Base-by-base conservation (phyloP, 805 yeast species). In the Candida fluviatilis region DNA sequence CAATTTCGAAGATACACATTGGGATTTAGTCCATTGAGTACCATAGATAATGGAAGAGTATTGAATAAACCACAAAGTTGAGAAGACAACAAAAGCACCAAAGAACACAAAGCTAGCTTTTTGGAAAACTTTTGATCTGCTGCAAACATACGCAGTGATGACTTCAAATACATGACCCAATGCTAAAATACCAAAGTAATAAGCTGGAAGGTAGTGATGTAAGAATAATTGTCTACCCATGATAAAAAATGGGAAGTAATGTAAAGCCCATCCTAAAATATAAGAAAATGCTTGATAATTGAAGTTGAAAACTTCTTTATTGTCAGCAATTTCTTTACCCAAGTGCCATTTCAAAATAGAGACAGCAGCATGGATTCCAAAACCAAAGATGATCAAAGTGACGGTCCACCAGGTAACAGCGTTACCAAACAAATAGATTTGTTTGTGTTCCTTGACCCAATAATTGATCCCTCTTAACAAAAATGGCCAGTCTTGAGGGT, bases 141-240 rank as follows among this genome's bases (percentile, higher is more conserved):
- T 50, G 43, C 69, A 60, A 24, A 69, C 51, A 49, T 71, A 75
- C 18, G 58, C 46, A 31, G 57, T 72, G 24, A 75, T 46, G 38
- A 78, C 60, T 46, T 82, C 85, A 34, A 80, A 62, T 38, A 73
- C 66, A 45, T 84, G 90, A n/a, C 84, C 85, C 36, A 87, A 66
- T 2, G 83, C 86, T 46, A 87, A 69, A 38, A 86, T 70, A 34
- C 88, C 93, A 62, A 93, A 93, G 66, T 88, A 93, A 37, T 87
- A 75, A 2, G 98, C 87, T 40, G 96, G 97, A 49, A 93, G 66
- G 61, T 91, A 91, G 62, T 90, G 98, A 62, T 90, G 98, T 57
- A 90, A 69, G 69, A 91, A 90, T 63, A 90, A 64, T 66, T 90
- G 97, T 66, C 98, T 80, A 17, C 81, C 89, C 98, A 90, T 90